Base-by-base conservation (phyloP, 345 rosid species). In the Pugionium dolabratum region DNA sequence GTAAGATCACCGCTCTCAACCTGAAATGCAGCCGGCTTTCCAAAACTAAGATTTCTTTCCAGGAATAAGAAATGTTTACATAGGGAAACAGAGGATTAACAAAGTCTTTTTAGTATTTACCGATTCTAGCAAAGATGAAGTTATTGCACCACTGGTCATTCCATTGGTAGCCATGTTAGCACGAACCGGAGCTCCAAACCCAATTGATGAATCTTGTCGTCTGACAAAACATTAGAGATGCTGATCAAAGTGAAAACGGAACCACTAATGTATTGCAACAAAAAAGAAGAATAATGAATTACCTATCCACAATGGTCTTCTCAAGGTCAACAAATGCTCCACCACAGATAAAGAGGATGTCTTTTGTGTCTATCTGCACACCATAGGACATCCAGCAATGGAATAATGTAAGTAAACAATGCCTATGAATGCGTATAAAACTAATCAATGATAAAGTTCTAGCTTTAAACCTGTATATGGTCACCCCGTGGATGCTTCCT, bases 401-500 rank as follows among this genome's bases (percentile, higher is more conserved):
- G 32, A 48, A 37, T 62, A 64, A 44, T 33, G 29, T 35, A 62
- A 52, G 36, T 36, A 59, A 39, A 54, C 34, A 72, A 25, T 25
- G 33, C n/a, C 10, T 40, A 35, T 58, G n/a, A n/a, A n/a, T n/a
- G 18, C 28, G 29, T 37, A 9, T 4, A 4, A 53, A 4, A 36
- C 62, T 29, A 26, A 1, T 43, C 10, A 46, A 11, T 27, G 39
- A 44, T 48, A 25, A 25, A 34, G 9, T 49, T 49, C 33, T 29
- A 43, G 37, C 30, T 52, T 26, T n/a, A 64, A 76, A 93, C 98
- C 96, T 93, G 98, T 80, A 93, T 80, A 77, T 84, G 92, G 77
- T 90, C 97, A 70, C 92, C 91, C 56, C 97, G 85, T 62, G 98
- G 97, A 80, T 93, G 98, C 81, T 93, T 93, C 81, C 98, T 88